Percentiles rank a stretch among this genome's conserved stretches.
phyloP scores from a whole-genome alignment of 2,329 filamentous ascomycete species.

The Xylariaceae sp. region DNA sequence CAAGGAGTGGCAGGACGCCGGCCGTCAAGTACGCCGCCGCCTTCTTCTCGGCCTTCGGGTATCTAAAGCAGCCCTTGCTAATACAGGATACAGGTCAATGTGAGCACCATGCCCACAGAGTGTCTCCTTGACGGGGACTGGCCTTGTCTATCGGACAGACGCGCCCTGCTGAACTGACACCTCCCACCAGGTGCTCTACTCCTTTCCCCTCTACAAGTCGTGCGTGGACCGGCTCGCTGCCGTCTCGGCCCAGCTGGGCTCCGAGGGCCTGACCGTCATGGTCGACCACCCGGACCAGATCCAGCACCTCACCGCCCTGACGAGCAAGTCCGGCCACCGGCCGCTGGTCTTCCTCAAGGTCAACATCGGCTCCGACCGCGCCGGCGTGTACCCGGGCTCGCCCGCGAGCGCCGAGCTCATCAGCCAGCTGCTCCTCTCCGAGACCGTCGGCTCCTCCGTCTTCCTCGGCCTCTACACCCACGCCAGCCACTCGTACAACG shows the following conservation, averaged over 20 bases:
- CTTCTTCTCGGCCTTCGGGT: no score
- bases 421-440: slow-evolving; percentile 32
- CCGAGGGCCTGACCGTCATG: slow-evolving; percentile 53
- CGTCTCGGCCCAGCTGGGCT: slow-evolving; percentile 48
- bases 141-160: no score
- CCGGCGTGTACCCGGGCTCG: slow-evolving; percentile 52
- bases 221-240: slow-evolving; percentile 50
- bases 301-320: slow-evolving; percentile 33
- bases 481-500: slow-evolving; percentile 63
- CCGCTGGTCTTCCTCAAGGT: slow-evolving; percentile 64
- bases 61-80: no score
- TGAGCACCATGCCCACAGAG: no score
- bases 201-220: slow-evolving; percentile 59
- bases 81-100: slow-evolving; percentile 54
- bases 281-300: slow-evolving; percentile 62
- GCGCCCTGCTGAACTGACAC: background rate
- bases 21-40: no score
- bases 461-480: slow-evolving; percentile 66
- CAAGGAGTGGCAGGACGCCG: slow-evolving; percentile 44
- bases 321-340: slow-evolving; percentile 33
- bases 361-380: slow-evolving; percentile 65
- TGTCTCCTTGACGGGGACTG: no score
- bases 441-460: slow-evolving; percentile 27
- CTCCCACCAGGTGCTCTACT: slow-evolving; percentile 55
- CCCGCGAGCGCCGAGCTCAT: slow-evolving; percentile 34